Percentiles rank a stretch among this genome's conserved stretches.
phyloP scores from a whole-genome alignment of 148 eudicot genomes.

The Suaeda aralocaspica region DNA sequence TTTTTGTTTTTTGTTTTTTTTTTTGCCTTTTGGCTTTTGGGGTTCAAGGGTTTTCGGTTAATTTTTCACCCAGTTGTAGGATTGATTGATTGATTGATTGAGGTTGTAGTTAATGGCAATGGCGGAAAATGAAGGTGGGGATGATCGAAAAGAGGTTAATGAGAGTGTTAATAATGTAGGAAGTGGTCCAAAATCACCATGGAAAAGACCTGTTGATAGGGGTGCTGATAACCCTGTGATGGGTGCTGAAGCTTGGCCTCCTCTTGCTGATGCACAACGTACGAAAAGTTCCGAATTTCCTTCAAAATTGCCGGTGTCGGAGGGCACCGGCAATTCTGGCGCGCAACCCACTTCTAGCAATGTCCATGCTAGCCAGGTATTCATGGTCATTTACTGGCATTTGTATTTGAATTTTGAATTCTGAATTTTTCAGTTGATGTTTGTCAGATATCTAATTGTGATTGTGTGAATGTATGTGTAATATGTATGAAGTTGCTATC shows the following conservation, averaged over 20 bases:
- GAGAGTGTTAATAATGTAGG: slow-evolving; percentile 14
- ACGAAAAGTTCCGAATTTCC: slow-evolving; percentile 30
- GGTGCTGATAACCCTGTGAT: slow-evolving; percentile 33
- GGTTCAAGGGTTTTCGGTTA: neutral
- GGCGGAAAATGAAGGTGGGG: slow-evolving; percentile 47
- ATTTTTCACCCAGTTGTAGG: neutral
- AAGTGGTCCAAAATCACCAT: slow-evolving; percentile 54
- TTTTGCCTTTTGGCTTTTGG: neutral
- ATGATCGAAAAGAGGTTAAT: slow-evolving; percentile 35
- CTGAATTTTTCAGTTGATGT: neutral
- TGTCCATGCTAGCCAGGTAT: slow-evolving; percentile 28
- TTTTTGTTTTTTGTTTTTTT: neutral
- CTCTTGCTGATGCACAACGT: slow-evolving; percentile 55
- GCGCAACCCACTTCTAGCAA: slow-evolving; percentile 20
- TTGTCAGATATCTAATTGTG: neutral
- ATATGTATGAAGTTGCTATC: neutral
- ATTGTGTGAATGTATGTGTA: neutral
- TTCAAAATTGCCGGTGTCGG: slow-evolving; percentile 8
- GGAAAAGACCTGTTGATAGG: slow-evolving; percentile 50
- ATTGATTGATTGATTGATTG: neutral
- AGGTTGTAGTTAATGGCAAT: slow-evolving; percentile 54
- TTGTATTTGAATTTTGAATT: neutral
- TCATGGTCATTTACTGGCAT: neutral
- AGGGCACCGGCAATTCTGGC: slow-evolving; percentile 20
- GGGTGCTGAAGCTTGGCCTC: slow-evolving; percentile 69